Evolutionary conservation across 192 early-diverging fungal species (phyloP).

Genomic region (Haplosporangium gracile): DNA sequence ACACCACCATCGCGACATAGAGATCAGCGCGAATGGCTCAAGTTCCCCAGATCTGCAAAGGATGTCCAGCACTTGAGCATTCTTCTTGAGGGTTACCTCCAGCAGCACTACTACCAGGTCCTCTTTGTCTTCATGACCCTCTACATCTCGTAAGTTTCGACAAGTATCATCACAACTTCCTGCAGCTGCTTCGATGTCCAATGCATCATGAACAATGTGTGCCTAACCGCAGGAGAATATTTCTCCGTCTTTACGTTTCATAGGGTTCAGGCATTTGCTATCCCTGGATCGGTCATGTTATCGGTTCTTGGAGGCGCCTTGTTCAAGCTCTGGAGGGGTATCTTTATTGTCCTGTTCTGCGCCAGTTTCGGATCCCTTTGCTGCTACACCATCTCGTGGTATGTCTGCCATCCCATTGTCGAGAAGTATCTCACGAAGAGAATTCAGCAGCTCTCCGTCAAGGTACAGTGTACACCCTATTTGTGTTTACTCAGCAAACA

Average conservation of each 20-base stretch:
- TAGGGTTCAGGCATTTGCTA: constrained; percentile 70
- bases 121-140: constrained; percentile 56
- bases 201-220: neutral
- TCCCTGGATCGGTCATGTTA: constrained; percentile 72
- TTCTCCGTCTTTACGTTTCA: neutral
- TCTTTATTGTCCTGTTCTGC: constrained; percentile 58
- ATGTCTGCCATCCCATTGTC: constrained; percentile 60
- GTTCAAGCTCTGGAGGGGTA: constrained; percentile 67
- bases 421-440: constrained; percentile 60
- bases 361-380: constrained; percentile 63
- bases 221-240: neutral
- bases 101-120: constrained; percentile 61
- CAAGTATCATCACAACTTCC: neutral
- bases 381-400: constrained; percentile 67
- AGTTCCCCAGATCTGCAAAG: constrained; percentile 60
- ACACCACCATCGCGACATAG: constrained; percentile 22
- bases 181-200: neutral
- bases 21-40: constrained; percentile 57
- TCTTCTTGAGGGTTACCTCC: constrained; percentile 58
- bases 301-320: constrained; percentile 68
- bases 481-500: neutral
- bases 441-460: constrained; percentile 62
- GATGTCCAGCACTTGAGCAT: constrained; percentile 61
- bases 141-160: constrained; percentile 62
- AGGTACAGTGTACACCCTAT: constrained; percentile 35